Evolutionary conservation across 805 yeast genomes (phyloP).

Genomic region (Schizosaccharomyces lindneri): DNA sequence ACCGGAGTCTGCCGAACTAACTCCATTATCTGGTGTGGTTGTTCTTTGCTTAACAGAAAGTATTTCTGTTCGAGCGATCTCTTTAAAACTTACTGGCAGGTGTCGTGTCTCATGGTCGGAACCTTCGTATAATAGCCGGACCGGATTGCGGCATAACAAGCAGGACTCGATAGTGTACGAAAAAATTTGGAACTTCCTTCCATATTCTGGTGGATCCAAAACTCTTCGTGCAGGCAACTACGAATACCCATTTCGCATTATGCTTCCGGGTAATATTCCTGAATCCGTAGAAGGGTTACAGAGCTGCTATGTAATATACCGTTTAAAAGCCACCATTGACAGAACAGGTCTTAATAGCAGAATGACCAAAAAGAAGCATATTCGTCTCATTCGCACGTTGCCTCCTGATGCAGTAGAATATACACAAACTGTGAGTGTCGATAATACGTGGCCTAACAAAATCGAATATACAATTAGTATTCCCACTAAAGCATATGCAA

Average conservation of each 20-base stretch:
- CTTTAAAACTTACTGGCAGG: conserved; percentile 41
- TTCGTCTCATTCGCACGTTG: conserved; percentile 65
- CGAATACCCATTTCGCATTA: conserved; percentile 68
- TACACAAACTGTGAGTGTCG: conserved; percentile 77
- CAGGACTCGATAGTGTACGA: conserved; percentile 45
- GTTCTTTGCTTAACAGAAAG: conserved; percentile 59
- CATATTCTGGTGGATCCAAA: neutral
- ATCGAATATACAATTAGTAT: conserved; percentile 71
- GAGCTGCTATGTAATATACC: conserved; percentile 48
- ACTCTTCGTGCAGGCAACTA: conserved; percentile 39
- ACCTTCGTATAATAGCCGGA: conserved; percentile 8
- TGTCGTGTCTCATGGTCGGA: conserved; percentile 25
- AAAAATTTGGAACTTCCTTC: conserved; percentile 46
- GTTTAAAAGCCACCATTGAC: conserved; percentile 57
- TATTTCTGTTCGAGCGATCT: conserved; percentile 35
- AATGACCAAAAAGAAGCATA: conserved; percentile 38
- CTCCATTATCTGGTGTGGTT: conserved; percentile 53
- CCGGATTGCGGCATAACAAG: conserved; percentile 11
- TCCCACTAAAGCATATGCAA: conserved; percentile 71
- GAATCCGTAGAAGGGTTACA: conserved; percentile 83
- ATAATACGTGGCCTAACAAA: conserved; percentile 85
- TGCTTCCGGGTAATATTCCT: conserved; percentile 58
- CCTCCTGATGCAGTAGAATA: conserved; percentile 71
- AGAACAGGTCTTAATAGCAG: conserved; percentile 52
- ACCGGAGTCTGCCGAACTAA: conserved; percentile 13